phyloP scores from a whole-genome alignment of 441 rosid species.

The Populus hybrid region DNA sequence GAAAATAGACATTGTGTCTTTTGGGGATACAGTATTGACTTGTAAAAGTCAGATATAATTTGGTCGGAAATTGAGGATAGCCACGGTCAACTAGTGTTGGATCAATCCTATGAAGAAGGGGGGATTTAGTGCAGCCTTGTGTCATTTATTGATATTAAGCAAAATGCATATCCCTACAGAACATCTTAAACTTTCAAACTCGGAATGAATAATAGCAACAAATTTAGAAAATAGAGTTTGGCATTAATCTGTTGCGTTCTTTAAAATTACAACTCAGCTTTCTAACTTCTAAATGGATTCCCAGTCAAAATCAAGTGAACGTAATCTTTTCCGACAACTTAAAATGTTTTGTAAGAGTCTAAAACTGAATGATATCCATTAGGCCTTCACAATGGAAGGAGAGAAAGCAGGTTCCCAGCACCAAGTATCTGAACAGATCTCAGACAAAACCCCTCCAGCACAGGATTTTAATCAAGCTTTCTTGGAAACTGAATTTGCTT shows the following conservation, averaged over 20 bases:
- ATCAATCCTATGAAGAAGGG: too few relatives aligned
- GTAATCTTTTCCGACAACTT: not conserved
- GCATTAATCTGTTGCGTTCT: not conserved
- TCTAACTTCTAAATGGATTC: not conserved
- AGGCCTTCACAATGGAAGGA: not conserved
- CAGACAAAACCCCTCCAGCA: not conserved
- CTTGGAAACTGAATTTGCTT: slow-evolving; percentile 31
- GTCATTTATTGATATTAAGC: too few relatives aligned
- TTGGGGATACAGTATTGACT: too few relatives aligned
- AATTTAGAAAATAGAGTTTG: not conserved
- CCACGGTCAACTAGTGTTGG: too few relatives aligned
- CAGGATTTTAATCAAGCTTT: slow-evolving; percentile 21
- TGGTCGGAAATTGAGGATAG: too few relatives aligned
- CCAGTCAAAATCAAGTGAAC: not conserved
- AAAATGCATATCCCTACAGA: too few relatives aligned
- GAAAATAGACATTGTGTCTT: too few relatives aligned
- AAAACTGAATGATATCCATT: too few relatives aligned
- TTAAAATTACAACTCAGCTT: not conserved
- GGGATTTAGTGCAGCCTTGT: too few relatives aligned
- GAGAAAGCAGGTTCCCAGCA: not conserved
- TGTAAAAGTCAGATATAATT: too few relatives aligned
- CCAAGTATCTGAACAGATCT: not conserved
- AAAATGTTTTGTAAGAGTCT: not conserved
- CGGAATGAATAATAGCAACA: not conserved
- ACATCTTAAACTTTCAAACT: too few relatives aligned